These are phyloP conservation scores for Acacia confusa DNA, from an alignment of 306 rosid species.

Conservation along the genomic window DNA sequence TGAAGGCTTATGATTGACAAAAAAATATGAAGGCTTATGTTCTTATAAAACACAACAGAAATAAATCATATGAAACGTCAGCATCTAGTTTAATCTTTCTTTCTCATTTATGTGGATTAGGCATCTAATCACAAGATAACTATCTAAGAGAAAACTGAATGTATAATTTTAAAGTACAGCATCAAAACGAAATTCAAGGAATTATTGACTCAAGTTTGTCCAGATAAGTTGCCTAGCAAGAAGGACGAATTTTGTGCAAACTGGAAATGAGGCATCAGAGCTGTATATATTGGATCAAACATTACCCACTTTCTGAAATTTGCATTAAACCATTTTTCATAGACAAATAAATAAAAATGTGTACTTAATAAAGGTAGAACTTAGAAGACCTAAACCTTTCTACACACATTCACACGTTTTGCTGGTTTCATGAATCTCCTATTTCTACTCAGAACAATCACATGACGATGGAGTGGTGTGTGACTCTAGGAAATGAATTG, in stretches of 20 bases:
- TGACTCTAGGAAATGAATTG: conserved; percentile 9
- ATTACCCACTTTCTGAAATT: not conserved
- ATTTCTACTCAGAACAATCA: conserved; percentile 8
- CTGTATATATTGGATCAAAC: not conserved
- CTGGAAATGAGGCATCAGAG: not conserved
- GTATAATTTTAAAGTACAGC: not conserved
- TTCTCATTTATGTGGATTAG: not conserved
- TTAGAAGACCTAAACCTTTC: not conserved
- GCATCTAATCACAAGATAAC: not conserved
- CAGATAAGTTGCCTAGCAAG: not conserved
- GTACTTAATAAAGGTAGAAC: not conserved
- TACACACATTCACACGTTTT: not conserved
- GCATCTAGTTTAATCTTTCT: conserved; percentile 13
- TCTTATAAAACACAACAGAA: not conserved
- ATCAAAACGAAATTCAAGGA: not conserved
- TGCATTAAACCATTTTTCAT: not conserved
- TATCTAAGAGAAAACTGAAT: not conserved
- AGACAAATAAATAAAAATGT: conserved; percentile 1
- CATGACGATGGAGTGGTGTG: not conserved
- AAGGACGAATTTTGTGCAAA: not conserved
- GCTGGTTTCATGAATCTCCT: conserved; percentile 3
- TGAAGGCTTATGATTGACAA: not conserved
- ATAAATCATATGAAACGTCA: not conserved
- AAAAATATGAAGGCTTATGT: not conserved
- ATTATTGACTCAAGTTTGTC: conserved; percentile 3